Conservation (phyloP, 441 rosid genomes). For the Sinapis alba region DNA sequence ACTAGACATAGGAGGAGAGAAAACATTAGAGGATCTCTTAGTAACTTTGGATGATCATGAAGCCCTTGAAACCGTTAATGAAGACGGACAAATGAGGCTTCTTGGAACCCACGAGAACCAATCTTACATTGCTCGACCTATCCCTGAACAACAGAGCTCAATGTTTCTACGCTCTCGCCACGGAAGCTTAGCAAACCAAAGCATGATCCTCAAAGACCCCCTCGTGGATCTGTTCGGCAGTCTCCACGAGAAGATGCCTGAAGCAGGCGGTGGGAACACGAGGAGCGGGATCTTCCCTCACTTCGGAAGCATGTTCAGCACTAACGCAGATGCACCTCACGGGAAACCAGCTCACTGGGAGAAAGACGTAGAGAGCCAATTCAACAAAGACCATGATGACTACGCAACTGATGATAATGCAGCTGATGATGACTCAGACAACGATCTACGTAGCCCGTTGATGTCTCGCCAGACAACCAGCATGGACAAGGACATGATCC, state of each 20-base stretch:
- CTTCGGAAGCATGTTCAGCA: constrained; percentile 78
- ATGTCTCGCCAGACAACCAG: constrained; percentile 74
- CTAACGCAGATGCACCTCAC: constrained; percentile 52
- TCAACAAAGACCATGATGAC: constrained; percentile 58
- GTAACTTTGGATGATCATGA: constrained; percentile 59
- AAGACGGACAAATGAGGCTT: constrained; percentile 56
- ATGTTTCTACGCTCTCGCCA: constrained; percentile 57
- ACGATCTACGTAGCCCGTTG: constrained; percentile 64
- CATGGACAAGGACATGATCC: constrained; percentile 63
- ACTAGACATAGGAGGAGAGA: constrained; percentile 73
- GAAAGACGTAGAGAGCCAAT: constrained; percentile 53
- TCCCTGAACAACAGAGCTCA: constrained; percentile 60
- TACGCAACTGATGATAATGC: constrained; percentile 47
- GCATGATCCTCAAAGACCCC: constrained; percentile 65
- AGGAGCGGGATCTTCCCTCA: constrained; percentile 62
- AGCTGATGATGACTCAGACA: constrained; percentile 59
- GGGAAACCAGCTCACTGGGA: constrained; percentile 63
- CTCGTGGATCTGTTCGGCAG: constrained; percentile 68
- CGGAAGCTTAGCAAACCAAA: constrained; percentile 64
- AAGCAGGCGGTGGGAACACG: constrained; percentile 60
- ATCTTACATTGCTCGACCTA: constrained; percentile 69
- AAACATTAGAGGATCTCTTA: constrained; percentile 69
- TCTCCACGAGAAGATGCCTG: constrained; percentile 68
- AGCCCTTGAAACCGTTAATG: constrained; percentile 46
- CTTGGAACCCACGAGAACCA: constrained; percentile 63